Base-by-base conservation (phyloP, 331 rosid genomes). In the Saraca asoca region DNA sequence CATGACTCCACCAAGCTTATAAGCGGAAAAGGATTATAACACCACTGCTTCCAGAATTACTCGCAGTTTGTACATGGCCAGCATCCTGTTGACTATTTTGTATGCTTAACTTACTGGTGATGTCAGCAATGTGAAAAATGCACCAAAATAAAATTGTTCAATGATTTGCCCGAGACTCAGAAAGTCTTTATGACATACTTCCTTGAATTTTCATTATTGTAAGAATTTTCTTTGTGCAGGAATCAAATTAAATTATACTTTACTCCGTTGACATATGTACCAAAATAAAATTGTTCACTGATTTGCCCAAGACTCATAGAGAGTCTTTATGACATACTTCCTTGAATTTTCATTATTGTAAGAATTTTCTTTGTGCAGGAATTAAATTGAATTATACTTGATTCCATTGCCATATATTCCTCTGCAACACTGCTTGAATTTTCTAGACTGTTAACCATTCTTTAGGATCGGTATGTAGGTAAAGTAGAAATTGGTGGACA, bases 401-500 rank as follows among this genome's bases (percentile, higher is more conserved):
- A 13, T 74, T 48, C 69, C 42, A 73, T 78, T 37, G 61, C 52
- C 48, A 66, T 58, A 11, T 50, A 53, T 74, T 69, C 50, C 38
- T 63, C 37, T 61, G 12, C 62, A 48, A 51, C 60, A 65, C 70
- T 59, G 67, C 75, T 65, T 56, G 66, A 57, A 43, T 70, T 75
- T 75, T 46, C 54, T 76, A 64, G 17, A 43, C 46, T 50, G 46
- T 79, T 78, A 57, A 78, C 76, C 57, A 58, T 70, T 82, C 77
- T 66, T 51, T 12, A 66, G 71, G 62, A 24, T 52, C 52, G 14
- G 53, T 42, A 20, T 72, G 86, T 87, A 78, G 88, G 82, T 71
- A 80, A 79, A 68, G 79, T 85, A 80, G 83, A 75, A 72, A 73
- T 60, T 70, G 80, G 60, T 78, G 88, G 82, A 74, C 78, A 80